Evolutionary conservation across 192 early-diverging fungal genomes (phyloP), one percentile per base, ranked within the genome.

Genomic region (Tieghemiomyces parasiticus): DNA sequence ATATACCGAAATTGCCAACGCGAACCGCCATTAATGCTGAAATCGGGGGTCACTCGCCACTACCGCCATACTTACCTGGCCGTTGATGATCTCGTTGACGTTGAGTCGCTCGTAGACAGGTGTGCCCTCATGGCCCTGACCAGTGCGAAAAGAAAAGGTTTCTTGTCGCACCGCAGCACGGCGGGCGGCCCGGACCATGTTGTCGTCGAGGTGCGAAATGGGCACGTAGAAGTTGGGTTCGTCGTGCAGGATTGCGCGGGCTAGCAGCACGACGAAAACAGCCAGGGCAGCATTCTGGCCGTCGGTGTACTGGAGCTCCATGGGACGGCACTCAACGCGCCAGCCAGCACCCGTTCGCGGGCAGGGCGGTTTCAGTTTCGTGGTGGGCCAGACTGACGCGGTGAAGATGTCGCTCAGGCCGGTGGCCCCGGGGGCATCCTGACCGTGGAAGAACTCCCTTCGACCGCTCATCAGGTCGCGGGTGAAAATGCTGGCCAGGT

Each of bases 301-400:
- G 56, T 92, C 90, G 2, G 85, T 88, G 22, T 90, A 59, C 69
- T 92, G 90, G 53, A 89, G 72, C 63, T 92, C 90, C 86, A 91
- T 88, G 35, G 82, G 81, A 24, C 90, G 71, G 68, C 91, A 92
- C 71, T 92, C 90, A 22, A 92, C 89, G 51, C 90, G 71, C 90
- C 90, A 92, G 10, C 90, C 90, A 4, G 49, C 49, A 3, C 73
- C 72, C 16, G 78, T 73, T 30, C 74, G 71, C 24, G 84, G 87
- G 26, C 88, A 79, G 20, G 90, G 90, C 10, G 88, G 87, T 69
- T 92, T 92, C 73, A 92, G 91, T 8, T 89, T 77, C 81, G 91
- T 84, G 2, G 89, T 88, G 69, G 91, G 88, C 90, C 90, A 92
- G 65, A 91, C 90, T 51, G 90, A 91, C 3, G 82, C 84, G 35